Conservation (phyloP, 1,139 yeast species). For the Trichomonascaceae sp. region DNA sequence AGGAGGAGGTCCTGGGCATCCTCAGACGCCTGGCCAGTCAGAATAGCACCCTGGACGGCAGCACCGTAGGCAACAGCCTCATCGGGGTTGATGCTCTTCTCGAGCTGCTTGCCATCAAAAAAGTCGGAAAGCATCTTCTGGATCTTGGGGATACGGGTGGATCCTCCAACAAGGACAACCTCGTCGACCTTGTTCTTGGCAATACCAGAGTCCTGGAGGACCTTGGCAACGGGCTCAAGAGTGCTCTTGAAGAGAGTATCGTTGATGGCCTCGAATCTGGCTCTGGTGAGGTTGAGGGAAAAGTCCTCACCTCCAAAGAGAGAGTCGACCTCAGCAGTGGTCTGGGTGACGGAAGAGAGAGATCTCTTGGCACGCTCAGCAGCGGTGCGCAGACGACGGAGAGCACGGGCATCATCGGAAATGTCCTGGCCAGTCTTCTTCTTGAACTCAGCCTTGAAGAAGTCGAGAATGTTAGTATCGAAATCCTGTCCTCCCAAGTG, state of each 20-base stretch:
- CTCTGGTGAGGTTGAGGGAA: constrained; percentile 75
- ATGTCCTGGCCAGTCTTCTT: constrained; percentile 72
- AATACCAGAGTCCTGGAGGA: constrained; percentile 65
- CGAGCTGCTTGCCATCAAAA: constrained; percentile 85
- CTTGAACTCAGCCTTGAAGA: constrained; percentile 73
- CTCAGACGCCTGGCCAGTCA: constrained; percentile 95
- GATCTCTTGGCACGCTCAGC: constrained; percentile 91
- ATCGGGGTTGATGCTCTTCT: constrained; percentile 83
- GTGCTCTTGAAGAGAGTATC: constrained; percentile 76
- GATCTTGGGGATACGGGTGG: constrained; percentile 89
- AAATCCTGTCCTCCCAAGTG: constrained; percentile 97
- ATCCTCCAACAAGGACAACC: constrained; percentile 84
- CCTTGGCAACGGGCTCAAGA: constrained; percentile 76
- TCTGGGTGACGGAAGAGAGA: constrained; percentile 74
- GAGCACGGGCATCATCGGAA: constrained; percentile 64
- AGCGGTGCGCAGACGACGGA: constrained; percentile 82
- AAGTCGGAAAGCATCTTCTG: constrained; percentile 76
- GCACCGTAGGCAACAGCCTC: constrained; percentile 99
- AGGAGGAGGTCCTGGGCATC: constrained; percentile 95
- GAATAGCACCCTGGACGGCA: constrained; percentile 98
- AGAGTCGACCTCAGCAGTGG: constrained; percentile 77
- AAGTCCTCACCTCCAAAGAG: constrained; percentile 71
- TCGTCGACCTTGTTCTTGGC: constrained; percentile 73
- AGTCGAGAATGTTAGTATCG: constrained; percentile 69
- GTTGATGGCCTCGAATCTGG: constrained; percentile 82